Base-by-base conservation (phyloP, 148 eudicot species). In the Cornus controversa region DNA sequence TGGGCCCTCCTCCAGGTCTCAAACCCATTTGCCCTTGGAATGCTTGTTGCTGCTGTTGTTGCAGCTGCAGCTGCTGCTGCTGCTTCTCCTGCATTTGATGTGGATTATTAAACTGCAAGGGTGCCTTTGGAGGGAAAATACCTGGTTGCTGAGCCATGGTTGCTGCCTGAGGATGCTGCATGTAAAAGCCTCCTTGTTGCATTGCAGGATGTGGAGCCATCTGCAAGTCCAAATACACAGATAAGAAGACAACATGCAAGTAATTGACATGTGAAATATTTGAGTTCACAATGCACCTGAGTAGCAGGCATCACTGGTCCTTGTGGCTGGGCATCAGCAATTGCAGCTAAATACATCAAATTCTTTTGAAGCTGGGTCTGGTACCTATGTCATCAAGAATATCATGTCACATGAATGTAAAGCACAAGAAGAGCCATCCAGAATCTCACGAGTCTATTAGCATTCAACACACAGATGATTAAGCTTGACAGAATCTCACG, bases 241-340 rank as follows among this genome's bases (percentile, higher is more conserved):
- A 45, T 29, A 40, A 80, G 65, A 13, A 23, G 60, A 31, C 70
- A 79, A 60, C 23, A 15, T 75, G 4, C 18, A 54, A 37, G 40
- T 26, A 67, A 29, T 31, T 34, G n/a, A 50, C n/a, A 60, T 50
- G 26, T 0, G 40, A 69, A 34, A 2, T 6, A 77, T 24, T 40
- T 28, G 26, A 67, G 37, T 53, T 64, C 22, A 20, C 47, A 58
- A 70, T 18, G 64, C 79, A 89, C 93, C 87, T 91, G 98, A 23
- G 91, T 69, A 23, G 91, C 67, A 71, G 94, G 90, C 87, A 88
- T 76, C 66, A 97, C 73, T 57, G 95, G 93, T 82, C 90, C 76
- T 73, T 93, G 98, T n/a, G 98, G 99, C 74, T 96, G 98, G 36
- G 98, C 94, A 87, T 96, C 99, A 73, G 99, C 98, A 72, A 96